Evolutionary conservation across 805 yeast species (phyloP).

Genomic region (Wickerhamomyces hampshirensis): DNA sequence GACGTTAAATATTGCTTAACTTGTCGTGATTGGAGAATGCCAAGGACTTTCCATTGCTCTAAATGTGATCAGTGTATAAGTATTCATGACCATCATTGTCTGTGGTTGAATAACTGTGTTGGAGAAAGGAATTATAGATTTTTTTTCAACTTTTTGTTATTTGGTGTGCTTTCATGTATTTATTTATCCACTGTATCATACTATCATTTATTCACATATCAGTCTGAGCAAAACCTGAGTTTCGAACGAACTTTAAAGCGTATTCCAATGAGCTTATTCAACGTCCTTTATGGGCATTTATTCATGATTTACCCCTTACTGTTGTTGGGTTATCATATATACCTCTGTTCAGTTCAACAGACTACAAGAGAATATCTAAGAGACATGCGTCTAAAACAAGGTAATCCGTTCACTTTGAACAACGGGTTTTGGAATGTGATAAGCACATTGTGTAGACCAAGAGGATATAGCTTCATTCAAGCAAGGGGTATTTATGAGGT

Average conservation of each 20-base stretch:
- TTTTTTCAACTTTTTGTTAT: conserved; percentile 48
- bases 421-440: conserved; percentile 28
- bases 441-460: conserved; percentile 30
- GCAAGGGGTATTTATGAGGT: conserved; percentile 26
- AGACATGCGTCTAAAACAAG: conserved; percentile 33
- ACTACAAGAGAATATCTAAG: conserved; percentile 73
- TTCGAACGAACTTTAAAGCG: conserved; percentile 22
- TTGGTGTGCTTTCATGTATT: conserved; percentile 28
- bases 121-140: conserved; percentile 69
- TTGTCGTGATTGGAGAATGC: conserved; percentile 73
- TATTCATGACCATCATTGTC: conserved; percentile 35
- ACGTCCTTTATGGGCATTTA: conserved; percentile 45
- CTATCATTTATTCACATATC: conserved; percentile 25
- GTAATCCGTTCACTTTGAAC: conserved; percentile 34
- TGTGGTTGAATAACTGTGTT: conserved; percentile 68
- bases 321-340: conserved; percentile 49
- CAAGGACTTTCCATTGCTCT: conserved; percentile 71
- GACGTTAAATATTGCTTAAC: conserved; percentile 54
- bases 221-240: conserved; percentile 5
- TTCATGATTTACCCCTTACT: conserved; percentile 51
- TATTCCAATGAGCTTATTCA: conserved; percentile 42
- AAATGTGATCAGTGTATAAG: conserved; percentile 59
- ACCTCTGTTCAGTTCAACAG: conserved; percentile 49
- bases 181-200: conserved; percentile 28
- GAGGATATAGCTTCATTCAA: conserved; percentile 33